phyloP scores from a whole-genome alignment of 1,284 basidiomycete species.

The Apiotrichum akiyoshidainum region DNA sequence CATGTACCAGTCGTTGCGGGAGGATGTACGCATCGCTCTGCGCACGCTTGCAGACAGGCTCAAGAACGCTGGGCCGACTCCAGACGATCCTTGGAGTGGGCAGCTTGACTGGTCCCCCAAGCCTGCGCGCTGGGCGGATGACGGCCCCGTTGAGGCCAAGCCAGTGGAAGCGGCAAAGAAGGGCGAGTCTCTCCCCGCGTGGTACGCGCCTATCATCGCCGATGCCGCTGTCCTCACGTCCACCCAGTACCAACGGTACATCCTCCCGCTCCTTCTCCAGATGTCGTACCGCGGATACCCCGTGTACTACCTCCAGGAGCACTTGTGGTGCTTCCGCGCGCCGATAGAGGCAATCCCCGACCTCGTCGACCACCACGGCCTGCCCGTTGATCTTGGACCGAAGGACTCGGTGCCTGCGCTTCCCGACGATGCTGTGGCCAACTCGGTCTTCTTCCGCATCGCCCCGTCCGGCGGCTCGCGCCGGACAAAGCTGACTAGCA shows the following conservation, averaged over 20 bases:
- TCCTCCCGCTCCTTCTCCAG: constrained; percentile 47
- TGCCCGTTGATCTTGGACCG: constrained; percentile 28
- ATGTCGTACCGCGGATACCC: constrained; percentile 46
- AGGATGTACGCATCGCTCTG: constrained; percentile 66
- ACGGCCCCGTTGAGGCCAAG: background rate
- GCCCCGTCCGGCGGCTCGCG: background rate
- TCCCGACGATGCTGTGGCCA: constrained; percentile 20
- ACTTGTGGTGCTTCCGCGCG: constrained; percentile 50
- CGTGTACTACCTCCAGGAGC: constrained; percentile 39
- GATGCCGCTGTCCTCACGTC: constrained; percentile 20
- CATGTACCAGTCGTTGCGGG: constrained; percentile 72
- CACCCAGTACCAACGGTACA: constrained; percentile 23
- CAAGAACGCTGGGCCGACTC: constrained; percentile 56
- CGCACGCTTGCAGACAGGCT: constrained; percentile 61
- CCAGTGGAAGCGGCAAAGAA: background rate
- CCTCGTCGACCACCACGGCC: constrained; percentile 32
- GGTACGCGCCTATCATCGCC: constrained; percentile 24
- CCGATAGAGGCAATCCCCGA: constrained; percentile 28
- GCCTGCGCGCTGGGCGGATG: constrained; percentile 59
- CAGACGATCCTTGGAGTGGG: constrained; percentile 76
- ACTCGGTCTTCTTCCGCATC: constrained; percentile 40
- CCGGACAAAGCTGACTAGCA: constrained; percentile 15
- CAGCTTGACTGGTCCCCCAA: constrained; percentile 98
- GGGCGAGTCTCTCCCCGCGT: constrained; percentile 12
- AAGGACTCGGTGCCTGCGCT: constrained; percentile 33